These are phyloP conservation scores for Lentinula boryana DNA, from an alignment of 768 basidiomycete genomes.

Conservation along the genomic window DNA sequence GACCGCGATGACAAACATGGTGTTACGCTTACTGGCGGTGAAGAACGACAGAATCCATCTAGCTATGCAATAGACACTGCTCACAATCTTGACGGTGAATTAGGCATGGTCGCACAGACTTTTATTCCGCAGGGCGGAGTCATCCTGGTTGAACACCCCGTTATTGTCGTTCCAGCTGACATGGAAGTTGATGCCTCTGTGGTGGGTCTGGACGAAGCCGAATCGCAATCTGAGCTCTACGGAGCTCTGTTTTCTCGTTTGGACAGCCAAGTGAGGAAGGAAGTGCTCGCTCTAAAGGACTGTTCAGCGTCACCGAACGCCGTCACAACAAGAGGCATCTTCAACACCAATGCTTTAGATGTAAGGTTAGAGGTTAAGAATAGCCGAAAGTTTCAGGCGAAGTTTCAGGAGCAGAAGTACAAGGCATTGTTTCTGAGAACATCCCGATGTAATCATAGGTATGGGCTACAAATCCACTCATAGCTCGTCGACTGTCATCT, in stretches of 20 bases:
- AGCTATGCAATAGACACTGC: background rate
- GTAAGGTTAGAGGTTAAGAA: background rate
- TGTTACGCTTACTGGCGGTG: no score
- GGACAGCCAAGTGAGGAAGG: background rate
- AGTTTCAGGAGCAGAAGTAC: background rate
- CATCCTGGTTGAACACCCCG: background rate
- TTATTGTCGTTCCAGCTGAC: background rate
- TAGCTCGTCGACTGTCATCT: background rate
- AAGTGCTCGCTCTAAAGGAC: background rate
- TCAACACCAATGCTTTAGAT: background rate
- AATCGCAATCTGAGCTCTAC: background rate
- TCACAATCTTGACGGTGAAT: background rate
- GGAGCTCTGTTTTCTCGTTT: background rate
- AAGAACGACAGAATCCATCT: background rate
- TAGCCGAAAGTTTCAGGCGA: no score
- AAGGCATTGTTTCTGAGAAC: background rate
- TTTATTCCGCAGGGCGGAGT: background rate
- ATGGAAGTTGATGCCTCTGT: background rate
- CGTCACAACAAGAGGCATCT: background rate
- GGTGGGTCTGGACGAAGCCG: background rate
- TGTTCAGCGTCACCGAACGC: background rate
- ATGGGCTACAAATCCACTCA: background rate
- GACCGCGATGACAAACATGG: background rate
- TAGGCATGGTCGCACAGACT: background rate
- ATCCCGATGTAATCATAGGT: constrained; percentile 5